Evolutionary conservation across 2,329 filamentous ascomycete genomes (phyloP).

Genomic region (Dendrostoma leiphaemia): DNA sequence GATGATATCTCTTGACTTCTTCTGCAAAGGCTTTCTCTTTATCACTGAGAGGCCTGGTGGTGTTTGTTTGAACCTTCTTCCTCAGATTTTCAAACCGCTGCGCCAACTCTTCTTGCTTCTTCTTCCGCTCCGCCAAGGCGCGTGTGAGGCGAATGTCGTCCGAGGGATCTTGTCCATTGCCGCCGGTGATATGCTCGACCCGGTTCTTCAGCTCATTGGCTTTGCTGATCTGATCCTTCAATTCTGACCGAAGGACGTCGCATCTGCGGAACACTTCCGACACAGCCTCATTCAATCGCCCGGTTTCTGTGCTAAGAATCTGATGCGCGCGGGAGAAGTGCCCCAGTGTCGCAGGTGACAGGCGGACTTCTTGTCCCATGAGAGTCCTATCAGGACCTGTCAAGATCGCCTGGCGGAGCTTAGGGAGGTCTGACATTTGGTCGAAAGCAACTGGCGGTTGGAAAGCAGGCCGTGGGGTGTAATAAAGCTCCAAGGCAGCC

Average conservation of each 20-base stretch:
- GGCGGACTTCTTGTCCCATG: constrained; percentile 65
- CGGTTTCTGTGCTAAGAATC: constrained; percentile 67
- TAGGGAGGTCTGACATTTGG: constrained; percentile 24
- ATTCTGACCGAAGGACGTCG: constrained; percentile 64
- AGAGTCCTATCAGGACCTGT: constrained; percentile 60
- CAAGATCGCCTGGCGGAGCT: constrained; percentile 53
- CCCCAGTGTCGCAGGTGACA: constrained; percentile 69
- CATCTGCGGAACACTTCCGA: constrained; percentile 72
- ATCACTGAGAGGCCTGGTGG: constrained; percentile 54
- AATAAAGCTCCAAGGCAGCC: constrained; percentile 47
- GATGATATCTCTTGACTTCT: constrained; percentile 38
- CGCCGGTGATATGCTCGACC: constrained; percentile 65
- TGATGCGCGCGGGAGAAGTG: constrained; percentile 73
- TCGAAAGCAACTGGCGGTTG: constrained; percentile 62
- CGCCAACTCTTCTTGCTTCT: constrained; percentile 55
- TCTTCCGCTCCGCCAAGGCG: constrained; percentile 53
- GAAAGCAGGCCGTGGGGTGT: constrained; percentile 65
- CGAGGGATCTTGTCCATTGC: constrained; percentile 52
- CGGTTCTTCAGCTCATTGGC: constrained; percentile 63
- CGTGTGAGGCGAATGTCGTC: constrained; percentile 58
- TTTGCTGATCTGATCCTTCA: constrained; percentile 65
- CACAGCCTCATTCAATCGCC: constrained; percentile 65
- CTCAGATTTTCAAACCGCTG: constrained; percentile 60
- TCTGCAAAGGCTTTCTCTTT: constrained; percentile 56
- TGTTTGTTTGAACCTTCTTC: constrained; percentile 46